Evolutionary conservation across 2,329 filamentous ascomycete species (phyloP).

Genomic region (Teratosphaeria zuluensis): DNA sequence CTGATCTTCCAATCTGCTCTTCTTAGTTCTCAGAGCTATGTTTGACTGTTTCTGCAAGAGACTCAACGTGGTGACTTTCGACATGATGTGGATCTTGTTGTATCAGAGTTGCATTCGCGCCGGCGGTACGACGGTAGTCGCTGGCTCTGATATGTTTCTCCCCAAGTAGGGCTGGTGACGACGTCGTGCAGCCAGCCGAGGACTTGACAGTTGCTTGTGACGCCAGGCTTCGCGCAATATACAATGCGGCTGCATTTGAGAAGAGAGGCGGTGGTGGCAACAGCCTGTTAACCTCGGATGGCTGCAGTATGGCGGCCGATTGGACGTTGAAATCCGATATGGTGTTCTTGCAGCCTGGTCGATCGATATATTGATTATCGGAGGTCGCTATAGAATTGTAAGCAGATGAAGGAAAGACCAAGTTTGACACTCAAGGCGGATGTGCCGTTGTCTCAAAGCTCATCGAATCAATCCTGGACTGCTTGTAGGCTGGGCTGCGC

Average conservation of each 20-base stretch:
- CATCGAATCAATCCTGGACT: not conserved
- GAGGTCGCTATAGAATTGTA: not conserved
- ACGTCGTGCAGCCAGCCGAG: not conserved
- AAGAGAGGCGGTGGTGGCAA: not conserved
- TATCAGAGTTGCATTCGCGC: not conserved
- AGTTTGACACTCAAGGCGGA: not conserved
- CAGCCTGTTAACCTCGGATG: not conserved
- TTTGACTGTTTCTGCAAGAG: not conserved
- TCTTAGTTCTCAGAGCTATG: not conserved
- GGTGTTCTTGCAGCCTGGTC: not conserved
- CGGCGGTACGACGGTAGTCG: not conserved
- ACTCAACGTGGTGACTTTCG: not conserved
- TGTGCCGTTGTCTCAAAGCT: not conserved
- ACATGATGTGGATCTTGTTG: not conserved
- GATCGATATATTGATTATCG: not conserved
- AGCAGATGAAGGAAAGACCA: not conserved
- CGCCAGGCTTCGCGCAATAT: not conserved
- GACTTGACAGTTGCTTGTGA: not conserved
- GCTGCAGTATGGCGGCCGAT: not conserved
- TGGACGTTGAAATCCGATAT: not conserved
- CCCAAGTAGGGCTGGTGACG: not conserved
- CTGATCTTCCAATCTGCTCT: not conserved
- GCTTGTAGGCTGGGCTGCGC: not conserved
- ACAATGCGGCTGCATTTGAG: not conserved
- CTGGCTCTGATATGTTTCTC: not conserved